Conservation (phyloP, 2,329 filamentous ascomycete genomes). For the Zymoseptoria ardabiliae region DNA sequence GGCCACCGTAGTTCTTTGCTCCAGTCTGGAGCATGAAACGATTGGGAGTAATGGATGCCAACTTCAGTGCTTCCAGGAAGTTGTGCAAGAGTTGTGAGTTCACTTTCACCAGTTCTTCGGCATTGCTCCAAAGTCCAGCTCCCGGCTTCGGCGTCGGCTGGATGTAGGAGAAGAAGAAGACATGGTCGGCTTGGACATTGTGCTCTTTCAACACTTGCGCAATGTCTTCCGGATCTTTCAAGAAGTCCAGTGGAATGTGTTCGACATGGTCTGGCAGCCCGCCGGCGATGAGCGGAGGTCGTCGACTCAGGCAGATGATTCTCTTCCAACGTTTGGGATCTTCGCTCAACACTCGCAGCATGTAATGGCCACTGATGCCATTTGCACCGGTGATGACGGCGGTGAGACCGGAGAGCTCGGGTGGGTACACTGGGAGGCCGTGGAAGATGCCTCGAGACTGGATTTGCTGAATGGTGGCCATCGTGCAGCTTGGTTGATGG, state of each 20-base stretch:
- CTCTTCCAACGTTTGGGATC: slow-evolving; percentile 45
- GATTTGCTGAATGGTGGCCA: slow-evolving; percentile 19
- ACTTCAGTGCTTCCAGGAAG: slow-evolving; percentile 40
- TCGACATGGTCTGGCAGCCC: slow-evolving; percentile 22
- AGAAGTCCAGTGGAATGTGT: slow-evolving; percentile 33
- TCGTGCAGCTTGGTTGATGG: slow-evolving; percentile 1
- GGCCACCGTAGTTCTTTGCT: slow-evolving; percentile 46
- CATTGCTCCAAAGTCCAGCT: slow-evolving; percentile 42
- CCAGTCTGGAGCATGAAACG: slow-evolving; percentile 47
- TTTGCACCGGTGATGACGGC: slow-evolving; percentile 50
- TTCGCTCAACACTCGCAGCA: slow-evolving; percentile 42
- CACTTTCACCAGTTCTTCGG: slow-evolving; percentile 43
- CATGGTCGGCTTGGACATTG: slow-evolving; percentile 34
- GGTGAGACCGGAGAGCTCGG: slow-evolving; percentile 37
- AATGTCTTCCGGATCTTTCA: slow-evolving; percentile 32
- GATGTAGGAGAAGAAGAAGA: slow-evolving; percentile 51
- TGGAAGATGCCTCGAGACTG: slow-evolving; percentile 42
- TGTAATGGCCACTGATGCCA: slow-evolving; percentile 47
- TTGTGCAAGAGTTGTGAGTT: slow-evolving; percentile 45
- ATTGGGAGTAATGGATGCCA: slow-evolving; percentile 38
- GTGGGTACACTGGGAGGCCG: slow-evolving; percentile 41
- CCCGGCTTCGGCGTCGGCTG: slow-evolving; percentile 43
- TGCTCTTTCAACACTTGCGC: slow-evolving; percentile 29
- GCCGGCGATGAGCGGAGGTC: slow-evolving; percentile 34
- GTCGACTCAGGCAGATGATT: slow-evolving; percentile 45